Evolutionary conservation across 768 basidiomycete species (phyloP).

Genomic region (Lactarius tabidus): DNA sequence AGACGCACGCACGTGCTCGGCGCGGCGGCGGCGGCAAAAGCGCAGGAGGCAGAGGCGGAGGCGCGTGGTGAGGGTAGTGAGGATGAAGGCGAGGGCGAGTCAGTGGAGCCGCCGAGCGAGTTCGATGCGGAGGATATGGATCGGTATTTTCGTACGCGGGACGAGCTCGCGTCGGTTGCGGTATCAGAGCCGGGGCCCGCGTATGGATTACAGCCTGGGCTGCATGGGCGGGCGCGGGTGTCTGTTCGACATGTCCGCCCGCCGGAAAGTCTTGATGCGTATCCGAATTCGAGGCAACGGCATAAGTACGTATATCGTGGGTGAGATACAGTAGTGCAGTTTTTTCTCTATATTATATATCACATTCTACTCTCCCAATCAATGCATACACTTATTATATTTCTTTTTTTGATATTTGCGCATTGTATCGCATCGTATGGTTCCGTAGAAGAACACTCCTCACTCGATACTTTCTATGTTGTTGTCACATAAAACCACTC

Average conservation of each 20-base stretch:
- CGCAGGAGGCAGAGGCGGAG: slow-evolving; percentile 19
- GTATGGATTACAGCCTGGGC: background rate
- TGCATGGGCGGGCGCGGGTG: background rate
- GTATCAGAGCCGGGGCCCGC: background rate
- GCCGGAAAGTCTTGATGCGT: background rate
- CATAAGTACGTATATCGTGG: background rate
- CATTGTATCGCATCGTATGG: background rate
- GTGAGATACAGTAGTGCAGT: background rate
- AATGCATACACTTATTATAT: background rate
- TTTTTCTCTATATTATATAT: background rate
- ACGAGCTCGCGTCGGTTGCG: slow-evolving; percentile 25
- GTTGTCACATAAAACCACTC: background rate
- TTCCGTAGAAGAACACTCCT: background rate
- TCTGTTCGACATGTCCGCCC: background rate
- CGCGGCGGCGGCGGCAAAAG: background rate
- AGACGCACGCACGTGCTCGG: slow-evolving; percentile 56
- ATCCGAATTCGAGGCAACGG: background rate
- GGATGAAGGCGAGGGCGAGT: slow-evolving; percentile 7
- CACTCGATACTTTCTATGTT: background rate
- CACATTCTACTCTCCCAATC: background rate
- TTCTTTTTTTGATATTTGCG: background rate
- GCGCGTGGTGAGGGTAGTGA: background rate
- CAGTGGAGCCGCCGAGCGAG: slow-evolving; percentile 35
- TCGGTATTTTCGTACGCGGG: slow-evolving; percentile 54
- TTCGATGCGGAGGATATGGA: slow-evolving; percentile 73